Base-by-base conservation (phyloP, 305 asterid genomes). In the Stenogyne calaminthoides region DNA sequence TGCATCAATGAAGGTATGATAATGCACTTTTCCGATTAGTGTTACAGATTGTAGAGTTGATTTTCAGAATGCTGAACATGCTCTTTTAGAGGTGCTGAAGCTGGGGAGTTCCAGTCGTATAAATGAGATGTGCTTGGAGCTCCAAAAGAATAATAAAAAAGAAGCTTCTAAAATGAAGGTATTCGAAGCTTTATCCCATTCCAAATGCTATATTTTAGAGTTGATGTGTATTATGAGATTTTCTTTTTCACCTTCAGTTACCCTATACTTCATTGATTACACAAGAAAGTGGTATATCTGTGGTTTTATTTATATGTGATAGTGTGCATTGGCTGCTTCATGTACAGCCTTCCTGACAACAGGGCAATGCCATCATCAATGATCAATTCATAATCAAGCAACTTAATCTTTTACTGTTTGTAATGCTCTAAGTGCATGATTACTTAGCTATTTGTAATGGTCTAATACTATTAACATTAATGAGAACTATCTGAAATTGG, bases 101-200 rank as follows among this genome's bases (percentile, higher is more conserved):
- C 88, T 90, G 52, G 90, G 97, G 63, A 89, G 76, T 69, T 49
- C 95, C 46, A 76, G 86, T 73, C 88, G 84, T 70, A 89, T 95
- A 73, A 95, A 90, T 62, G 99, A 95, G 89, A 83, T 85, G 80
- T 95, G 99, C 76, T 78, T 86, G 87, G 96, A 89, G 81, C 98
- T 95, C 86, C 99, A 95, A 83, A 92, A 87, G 84, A 84, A 68
- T 67, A 91, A 81, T 87, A 90, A 79, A 73, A 69, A 71, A 19
- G 79, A 69, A 73, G 74, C 85, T 77, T 86, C 97, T 61, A 92
- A 90, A 80, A 78, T 74, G 79, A 92, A 86, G 98, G 99, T 92
- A 70, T 18, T 66, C 22, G 32, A 74, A 72, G 63, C 27, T 76
- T 67, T 12, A 12, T 49, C 44, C 49, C 59, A 11, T 49, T 44